Evolutionary conservation across 2,329 filamentous ascomycete genomes (phyloP), one percentile per base, ranked within the genome.

Genomic region (Aspergillus sp.): DNA sequence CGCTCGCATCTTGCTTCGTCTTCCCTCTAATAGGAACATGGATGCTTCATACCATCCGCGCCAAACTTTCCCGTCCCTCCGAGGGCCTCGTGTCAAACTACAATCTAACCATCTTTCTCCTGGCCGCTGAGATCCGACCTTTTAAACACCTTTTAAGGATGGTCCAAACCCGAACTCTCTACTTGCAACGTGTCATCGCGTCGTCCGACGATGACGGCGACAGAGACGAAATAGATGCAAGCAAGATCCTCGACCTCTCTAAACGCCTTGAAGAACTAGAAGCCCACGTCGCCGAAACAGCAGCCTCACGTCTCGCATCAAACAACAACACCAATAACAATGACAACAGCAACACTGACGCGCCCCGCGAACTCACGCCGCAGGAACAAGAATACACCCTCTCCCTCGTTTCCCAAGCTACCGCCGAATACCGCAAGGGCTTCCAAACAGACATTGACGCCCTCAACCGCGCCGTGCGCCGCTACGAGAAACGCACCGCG

Each of bases 51-150:
- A 79, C 85, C 18, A 89, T 97, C 57, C 86, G 93, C 50, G 83
- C 83, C 8, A 91, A 93, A 66, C 84, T 98, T 17, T 93, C 89
- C 22, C 83, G 90, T 2, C 90, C 90, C 0, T 92, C 91, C 0
- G 92, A 96, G 71, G 90, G 90, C 1, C 80, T 98, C 11, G 88
- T 98, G 6, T 96, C 91, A 4, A 90, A 96, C 73, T 96, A 93
- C 76, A 97, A 97, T 72, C 81, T 98, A 54, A 92, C 89, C 12
- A 90, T 98, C 52, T 98, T 97, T 73, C 80, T 96, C 3, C 82
- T 96, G 17, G 90, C 89, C 1, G 90, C 93, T 3, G 93, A 98
- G 74, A 80, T 97, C 26, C 87, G 90, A 3, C 93, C 93, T 0
- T 78, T 92, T 48, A 85, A 90, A 1, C 93, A 97, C 69, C 77